Evolutionary conservation across 164 flowering plant genomes (phyloP).

Genomic region (Vitis riparia): DNA sequence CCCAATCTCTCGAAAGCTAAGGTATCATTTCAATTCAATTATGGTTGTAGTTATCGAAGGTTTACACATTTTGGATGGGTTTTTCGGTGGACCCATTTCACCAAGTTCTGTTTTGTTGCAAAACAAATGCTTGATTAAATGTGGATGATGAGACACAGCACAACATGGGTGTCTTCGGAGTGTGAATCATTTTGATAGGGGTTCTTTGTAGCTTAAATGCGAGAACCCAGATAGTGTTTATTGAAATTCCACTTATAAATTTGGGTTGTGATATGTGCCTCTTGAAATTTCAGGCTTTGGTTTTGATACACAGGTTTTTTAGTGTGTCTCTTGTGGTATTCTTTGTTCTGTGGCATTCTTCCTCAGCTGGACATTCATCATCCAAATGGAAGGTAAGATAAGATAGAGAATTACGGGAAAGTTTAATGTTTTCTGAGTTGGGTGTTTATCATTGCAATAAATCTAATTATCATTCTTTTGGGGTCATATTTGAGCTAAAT

Average conservation of each 20-base stretch:
- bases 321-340: constrained; percentile 74
- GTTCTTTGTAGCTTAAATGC: too few relatives aligned
- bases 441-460: neutral
- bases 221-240: too few relatives aligned
- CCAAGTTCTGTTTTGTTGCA: too few relatives aligned
- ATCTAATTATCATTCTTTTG: neutral
- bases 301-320: constrained; percentile 93
- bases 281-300: constrained; percentile 89
- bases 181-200: too few relatives aligned
- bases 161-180: too few relatives aligned
- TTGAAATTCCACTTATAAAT: too few relatives aligned
- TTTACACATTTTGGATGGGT: too few relatives aligned
- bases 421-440: neutral
- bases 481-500: neutral
- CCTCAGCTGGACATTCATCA: constrained; percentile 48
- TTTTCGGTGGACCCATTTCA: too few relatives aligned
- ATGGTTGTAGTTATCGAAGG: too few relatives aligned
- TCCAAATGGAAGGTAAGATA: constrained; percentile 47
- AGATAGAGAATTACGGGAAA: neutral
- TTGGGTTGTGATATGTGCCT: constrained; percentile 30
- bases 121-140: too few relatives aligned
- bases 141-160: too few relatives aligned
- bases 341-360: constrained; percentile 66
- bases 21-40: constrained; percentile 35
- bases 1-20: constrained; percentile 83